Evolutionary conservation across 2,329 filamentous ascomycete species (phyloP).

Genomic region (Elsinoe batatas): DNA sequence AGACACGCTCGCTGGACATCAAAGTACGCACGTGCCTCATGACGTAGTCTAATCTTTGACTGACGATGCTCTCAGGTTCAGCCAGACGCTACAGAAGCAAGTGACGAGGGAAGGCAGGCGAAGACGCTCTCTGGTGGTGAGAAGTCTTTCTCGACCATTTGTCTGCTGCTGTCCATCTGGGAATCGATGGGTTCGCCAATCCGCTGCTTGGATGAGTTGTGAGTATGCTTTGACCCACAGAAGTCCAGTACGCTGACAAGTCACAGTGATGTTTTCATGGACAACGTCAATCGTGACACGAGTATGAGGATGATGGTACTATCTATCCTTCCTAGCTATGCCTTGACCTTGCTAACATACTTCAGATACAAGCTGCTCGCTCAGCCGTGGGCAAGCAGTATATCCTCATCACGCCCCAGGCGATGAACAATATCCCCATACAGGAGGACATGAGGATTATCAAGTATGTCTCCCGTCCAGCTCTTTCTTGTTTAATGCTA

Average conservation of each 20-base stretch:
- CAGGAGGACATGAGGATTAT: slow-evolving; percentile 68
- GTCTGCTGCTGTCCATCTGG: slow-evolving; percentile 85
- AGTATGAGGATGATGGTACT: slow-evolving; percentile 77
- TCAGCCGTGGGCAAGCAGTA: slow-evolving; percentile 85
- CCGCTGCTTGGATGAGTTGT: slow-evolving; percentile 87
- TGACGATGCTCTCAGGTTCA: slow-evolving; percentile 39
- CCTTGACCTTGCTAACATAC: slow-evolving; percentile 26
- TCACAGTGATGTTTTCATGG: slow-evolving; percentile 82
- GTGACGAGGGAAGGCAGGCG: slow-evolving; percentile 64
- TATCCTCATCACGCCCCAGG: slow-evolving; percentile 90
- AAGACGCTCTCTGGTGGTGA: slow-evolving; percentile 93
- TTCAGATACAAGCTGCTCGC: slow-evolving; percentile 63
- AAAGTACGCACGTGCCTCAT: too few species aligned
- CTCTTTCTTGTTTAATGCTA: not conserved
- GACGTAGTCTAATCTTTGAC: too few species aligned
- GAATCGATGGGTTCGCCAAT: slow-evolving; percentile 96
- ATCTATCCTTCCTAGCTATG: slow-evolving; percentile 34
- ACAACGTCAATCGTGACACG: slow-evolving; percentile 85
- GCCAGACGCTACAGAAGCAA: slow-evolving; percentile 58
- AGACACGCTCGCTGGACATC: slow-evolving; percentile 62
- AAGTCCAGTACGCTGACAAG: slow-evolving; percentile 21
- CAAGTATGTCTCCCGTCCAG: slow-evolving; percentile 40
- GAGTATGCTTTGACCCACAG: slow-evolving; percentile 1
- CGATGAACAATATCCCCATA: slow-evolving; percentile 52
- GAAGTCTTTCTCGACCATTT: slow-evolving; percentile 96